phyloP scores from a whole-genome alignment of 306 rosid genomes.

The Urtica urens region DNA sequence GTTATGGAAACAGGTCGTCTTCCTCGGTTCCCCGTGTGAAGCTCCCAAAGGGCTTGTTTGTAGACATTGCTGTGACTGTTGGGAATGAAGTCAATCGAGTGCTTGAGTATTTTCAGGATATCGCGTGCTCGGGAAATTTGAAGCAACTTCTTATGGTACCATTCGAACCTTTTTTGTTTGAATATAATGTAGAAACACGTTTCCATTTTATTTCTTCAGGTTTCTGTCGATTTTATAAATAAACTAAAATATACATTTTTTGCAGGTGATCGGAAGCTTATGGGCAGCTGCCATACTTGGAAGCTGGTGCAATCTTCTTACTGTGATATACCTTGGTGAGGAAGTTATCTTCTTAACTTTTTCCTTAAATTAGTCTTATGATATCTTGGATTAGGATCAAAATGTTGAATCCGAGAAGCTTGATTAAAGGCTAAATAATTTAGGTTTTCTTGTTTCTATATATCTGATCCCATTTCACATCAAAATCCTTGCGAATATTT shows the following conservation, averaged over 20 bases:
- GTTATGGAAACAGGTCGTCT: slow-evolving; percentile 40
- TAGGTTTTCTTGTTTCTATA: too few relatives aligned
- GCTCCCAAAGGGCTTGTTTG: slow-evolving; percentile 54
- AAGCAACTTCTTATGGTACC: slow-evolving; percentile 64
- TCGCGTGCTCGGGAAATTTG: slow-evolving; percentile 66
- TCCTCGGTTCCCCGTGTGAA: slow-evolving; percentile 58
- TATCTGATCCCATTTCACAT: too few relatives aligned
- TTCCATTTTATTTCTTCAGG: slow-evolving; percentile 6
- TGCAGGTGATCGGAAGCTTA: slow-evolving; percentile 55
- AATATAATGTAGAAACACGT: not conserved
- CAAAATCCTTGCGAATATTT: not conserved
- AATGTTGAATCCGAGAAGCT: not conserved
- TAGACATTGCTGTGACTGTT: slow-evolving; percentile 38
- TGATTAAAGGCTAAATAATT: too few relatives aligned
- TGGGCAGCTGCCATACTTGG: slow-evolving; percentile 66
- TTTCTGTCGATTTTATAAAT: slow-evolving; percentile 16
- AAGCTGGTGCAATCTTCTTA: slow-evolving; percentile 79
- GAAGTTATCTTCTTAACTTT: not conserved
- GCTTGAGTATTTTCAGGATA: slow-evolving; percentile 61
- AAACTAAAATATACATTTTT: too few relatives aligned
- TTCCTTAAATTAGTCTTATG: not conserved
- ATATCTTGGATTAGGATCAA: not conserved
- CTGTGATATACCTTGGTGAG: slow-evolving; percentile 83
- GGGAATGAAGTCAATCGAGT: slow-evolving; percentile 56
- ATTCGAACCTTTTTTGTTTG: slow-evolving; percentile 3